Evolutionary conservation across 2,329 filamentous ascomycete genomes (phyloP).

Genomic region (Metarhizium rileyi): DNA sequence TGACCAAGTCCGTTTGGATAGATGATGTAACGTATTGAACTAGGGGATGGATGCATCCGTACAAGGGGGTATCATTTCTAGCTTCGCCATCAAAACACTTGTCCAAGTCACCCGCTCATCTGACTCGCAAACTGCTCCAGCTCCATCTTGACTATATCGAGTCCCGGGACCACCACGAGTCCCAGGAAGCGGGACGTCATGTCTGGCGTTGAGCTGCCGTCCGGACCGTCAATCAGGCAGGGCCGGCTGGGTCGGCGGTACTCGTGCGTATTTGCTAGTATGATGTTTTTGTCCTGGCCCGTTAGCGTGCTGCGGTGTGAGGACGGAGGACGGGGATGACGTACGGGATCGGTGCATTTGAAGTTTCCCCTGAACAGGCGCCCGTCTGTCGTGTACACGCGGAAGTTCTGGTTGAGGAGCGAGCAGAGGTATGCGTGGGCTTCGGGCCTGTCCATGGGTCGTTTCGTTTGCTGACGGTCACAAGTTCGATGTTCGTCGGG

Average conservation of each 20-base stretch:
- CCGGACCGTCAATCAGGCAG: constrained; percentile 19
- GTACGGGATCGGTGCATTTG: constrained; percentile 88
- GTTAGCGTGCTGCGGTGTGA: background rate
- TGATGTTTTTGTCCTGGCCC: constrained; percentile 71
- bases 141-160: constrained; percentile 80
- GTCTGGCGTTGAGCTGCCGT: constrained; percentile 47
- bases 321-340: constrained; percentile 58
- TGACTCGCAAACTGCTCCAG: constrained; percentile 65
- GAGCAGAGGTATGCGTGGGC: constrained; percentile 49
- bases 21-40: background rate
- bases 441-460: constrained; percentile 38
- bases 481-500: background rate
- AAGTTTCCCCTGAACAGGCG: constrained; percentile 85
- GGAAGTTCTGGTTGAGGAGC: constrained; percentile 68
- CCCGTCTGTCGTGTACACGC: constrained; percentile 69
- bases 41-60: background rate
- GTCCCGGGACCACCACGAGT: constrained; percentile 78
- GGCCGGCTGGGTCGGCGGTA: constrained; percentile 61
- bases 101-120: constrained; percentile 21
- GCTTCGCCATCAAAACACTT: background rate
- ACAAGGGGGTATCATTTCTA: constrained; percentile 4
- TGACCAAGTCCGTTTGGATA: too few species aligned
- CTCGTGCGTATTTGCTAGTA: constrained; percentile 78
- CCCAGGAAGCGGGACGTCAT: constrained; percentile 84
- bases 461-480: background rate